Conservation (phyloP, 2,329 filamentous ascomycete species). For the Fusarium sp. region DNA sequence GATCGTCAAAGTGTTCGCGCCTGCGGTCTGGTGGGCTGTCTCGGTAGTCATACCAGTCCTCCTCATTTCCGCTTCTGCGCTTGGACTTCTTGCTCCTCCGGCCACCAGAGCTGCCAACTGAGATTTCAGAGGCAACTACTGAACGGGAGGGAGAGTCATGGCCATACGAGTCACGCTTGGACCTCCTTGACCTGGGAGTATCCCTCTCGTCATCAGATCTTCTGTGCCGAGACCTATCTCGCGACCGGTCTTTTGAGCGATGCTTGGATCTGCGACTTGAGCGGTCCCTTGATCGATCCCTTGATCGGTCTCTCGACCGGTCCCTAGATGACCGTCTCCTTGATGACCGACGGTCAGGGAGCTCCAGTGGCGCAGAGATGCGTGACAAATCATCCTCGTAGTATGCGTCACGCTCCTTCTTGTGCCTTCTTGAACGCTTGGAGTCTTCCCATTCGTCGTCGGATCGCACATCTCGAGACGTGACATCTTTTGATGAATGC, state of each 20-base stretch:
- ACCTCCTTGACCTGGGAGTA: conserved; percentile 46
- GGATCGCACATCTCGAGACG: conserved; percentile 30
- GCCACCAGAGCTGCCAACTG: conserved; percentile 50
- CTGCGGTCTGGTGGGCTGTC: conserved; percentile 54
- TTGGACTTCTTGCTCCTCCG: conserved; percentile 55
- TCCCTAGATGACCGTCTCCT: conserved; percentile 29
- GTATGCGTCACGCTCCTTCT: conserved; percentile 26
- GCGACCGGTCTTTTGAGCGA: conserved; percentile 7
- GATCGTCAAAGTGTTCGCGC: conserved; percentile 55
- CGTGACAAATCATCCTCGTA: conserved; percentile 23
- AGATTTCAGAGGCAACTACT: conserved; percentile 50
- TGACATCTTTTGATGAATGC: conserved; percentile 29
- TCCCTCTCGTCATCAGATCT: conserved; percentile 47
- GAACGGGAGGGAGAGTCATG: conserved; percentile 49
- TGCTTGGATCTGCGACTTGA: conserved; percentile 11
- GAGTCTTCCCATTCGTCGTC: conserved; percentile 32
- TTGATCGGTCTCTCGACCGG: conserved; percentile 26
- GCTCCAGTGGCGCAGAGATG: conserved; percentile 19
- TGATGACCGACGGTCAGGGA: conserved; percentile 23
- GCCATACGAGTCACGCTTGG: conserved; percentile 47
- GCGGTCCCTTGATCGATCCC: conserved; percentile 22
- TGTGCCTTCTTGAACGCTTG: conserved; percentile 29
- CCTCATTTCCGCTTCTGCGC: conserved; percentile 50
- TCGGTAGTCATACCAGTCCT: conserved; percentile 47
- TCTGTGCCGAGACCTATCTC: conserved; percentile 13